A percentile compares a stretch with the other conserved stretches of the same genome.
Evolutionary conservation across 2,329 filamentous ascomycete genomes (phyloP).

Genomic region (Talaromyces atroroseus): DNA sequence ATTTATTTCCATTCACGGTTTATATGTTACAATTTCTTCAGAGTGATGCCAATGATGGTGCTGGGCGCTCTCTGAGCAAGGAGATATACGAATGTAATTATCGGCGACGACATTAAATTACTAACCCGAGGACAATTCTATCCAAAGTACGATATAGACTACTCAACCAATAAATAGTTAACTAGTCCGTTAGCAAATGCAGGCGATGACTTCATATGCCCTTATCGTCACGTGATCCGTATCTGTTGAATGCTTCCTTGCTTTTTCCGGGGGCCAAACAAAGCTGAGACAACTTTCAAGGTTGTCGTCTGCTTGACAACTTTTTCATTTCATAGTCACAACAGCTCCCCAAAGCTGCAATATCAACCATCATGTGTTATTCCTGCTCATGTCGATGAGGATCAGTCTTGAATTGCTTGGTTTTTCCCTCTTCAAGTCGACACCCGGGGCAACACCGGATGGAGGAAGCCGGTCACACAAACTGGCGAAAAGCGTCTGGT

Average conservation of each 20-base stretch:
- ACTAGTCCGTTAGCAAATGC: background rate
- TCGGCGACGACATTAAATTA: background rate
- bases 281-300: background rate
- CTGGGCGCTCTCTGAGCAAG: background rate
- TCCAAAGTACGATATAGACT: too few species aligned
- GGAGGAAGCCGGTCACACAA: background rate
- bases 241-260: constrained; percentile 3
- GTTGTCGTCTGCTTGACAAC: background rate
- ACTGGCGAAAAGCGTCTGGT: background rate
- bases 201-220: background rate
- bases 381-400: background rate
- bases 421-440: background rate
- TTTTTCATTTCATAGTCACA: background rate
- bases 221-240: constrained; percentile 8
- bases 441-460: background rate
- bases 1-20: background rate
- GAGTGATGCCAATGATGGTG: background rate
- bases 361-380: background rate
- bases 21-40: background rate
- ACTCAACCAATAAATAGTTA: too few species aligned
- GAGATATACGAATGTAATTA: background rate
- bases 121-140: too few species aligned
- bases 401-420: background rate
- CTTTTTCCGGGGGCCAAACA: background rate
- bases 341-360: background rate